Conservation (phyloP, 2,329 filamentous ascomycete species). For the Epichloe gansuensis region DNA sequence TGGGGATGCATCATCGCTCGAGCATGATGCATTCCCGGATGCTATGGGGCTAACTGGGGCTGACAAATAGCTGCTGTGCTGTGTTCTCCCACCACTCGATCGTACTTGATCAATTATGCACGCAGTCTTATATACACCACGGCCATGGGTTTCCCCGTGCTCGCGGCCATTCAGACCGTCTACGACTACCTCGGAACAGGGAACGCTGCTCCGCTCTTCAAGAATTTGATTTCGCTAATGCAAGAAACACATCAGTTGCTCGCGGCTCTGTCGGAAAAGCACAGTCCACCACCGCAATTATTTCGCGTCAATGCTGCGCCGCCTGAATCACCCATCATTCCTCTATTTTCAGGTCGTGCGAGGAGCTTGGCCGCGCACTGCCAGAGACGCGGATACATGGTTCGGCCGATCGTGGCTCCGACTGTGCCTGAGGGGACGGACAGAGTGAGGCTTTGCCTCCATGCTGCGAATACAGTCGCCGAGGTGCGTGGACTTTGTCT, state of each 20-base stretch:
- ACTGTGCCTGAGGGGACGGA: constrained; percentile 54
- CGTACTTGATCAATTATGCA: constrained; percentile 65
- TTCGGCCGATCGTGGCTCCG: constrained; percentile 55
- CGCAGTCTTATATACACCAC: constrained; percentile 67
- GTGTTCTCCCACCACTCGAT: constrained; percentile 44
- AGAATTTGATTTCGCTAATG: constrained; percentile 21
- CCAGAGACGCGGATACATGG: constrained; percentile 45
- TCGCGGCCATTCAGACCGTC: constrained; percentile 44
- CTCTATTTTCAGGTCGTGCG: constrained; percentile 45
- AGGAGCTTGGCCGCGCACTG: constrained; percentile 47
- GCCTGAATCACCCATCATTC: constrained; percentile 51
- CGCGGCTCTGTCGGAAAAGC: constrained; percentile 17
- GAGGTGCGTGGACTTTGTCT: constrained; percentile 43
- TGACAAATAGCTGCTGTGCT: constrained; percentile 37
- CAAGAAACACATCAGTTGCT: constrained; percentile 35
- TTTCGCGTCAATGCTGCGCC: constrained; percentile 21
- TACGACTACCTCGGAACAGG: constrained; percentile 45
- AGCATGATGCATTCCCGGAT: background rate
- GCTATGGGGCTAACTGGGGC: background rate
- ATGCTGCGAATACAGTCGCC: constrained; percentile 49
- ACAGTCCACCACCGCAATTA: constrained; percentile 12
- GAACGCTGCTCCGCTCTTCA: constrained; percentile 25
- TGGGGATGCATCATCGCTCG: too few relatives aligned
- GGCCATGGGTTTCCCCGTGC: constrained; percentile 48
- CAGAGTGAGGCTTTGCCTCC: constrained; percentile 54